phyloP scores from a whole-genome alignment of 1,284 basidiomycete genomes.

The Fomitopsis palustris region DNA sequence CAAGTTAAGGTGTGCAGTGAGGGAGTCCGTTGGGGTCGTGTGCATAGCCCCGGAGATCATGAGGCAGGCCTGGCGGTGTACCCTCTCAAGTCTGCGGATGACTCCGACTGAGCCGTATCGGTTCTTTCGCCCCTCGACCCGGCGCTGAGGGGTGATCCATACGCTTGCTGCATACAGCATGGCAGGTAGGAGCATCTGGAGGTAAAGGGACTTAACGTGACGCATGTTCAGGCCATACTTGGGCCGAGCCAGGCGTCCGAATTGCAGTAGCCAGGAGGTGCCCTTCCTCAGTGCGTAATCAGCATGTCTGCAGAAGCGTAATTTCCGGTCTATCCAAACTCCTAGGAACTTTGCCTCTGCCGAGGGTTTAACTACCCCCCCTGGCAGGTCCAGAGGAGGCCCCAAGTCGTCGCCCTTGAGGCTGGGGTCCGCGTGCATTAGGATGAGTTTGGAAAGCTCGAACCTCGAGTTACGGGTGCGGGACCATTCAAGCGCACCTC shows the following conservation, averaged over 20 bases:
- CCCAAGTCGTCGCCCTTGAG: background rate
- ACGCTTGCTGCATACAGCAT: constrained; percentile 35
- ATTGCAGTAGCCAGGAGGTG: constrained; percentile 15
- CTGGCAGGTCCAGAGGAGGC: background rate
- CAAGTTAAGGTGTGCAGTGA: constrained; percentile 30
- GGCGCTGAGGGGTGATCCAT: constrained; percentile 26
- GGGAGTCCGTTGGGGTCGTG: constrained; percentile 28
- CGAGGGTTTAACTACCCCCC: background rate
- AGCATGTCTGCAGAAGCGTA: constrained; percentile 31
- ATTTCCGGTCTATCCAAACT: constrained; percentile 31
- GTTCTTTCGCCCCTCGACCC: constrained; percentile 5
- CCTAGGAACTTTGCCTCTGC: constrained; percentile 33
- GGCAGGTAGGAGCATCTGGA: constrained; percentile 28
- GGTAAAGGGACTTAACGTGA: constrained; percentile 22
- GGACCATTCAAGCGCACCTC: constrained; percentile 22
- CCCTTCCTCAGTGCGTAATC: no score
- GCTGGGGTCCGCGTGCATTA: background rate
- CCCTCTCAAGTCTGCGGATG: constrained; percentile 11
- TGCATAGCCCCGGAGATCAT: constrained; percentile 32
- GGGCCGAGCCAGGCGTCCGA: constrained; percentile 21
- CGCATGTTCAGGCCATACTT: constrained; percentile 17
- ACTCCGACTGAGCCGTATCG: constrained; percentile 11
- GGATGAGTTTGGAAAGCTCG: background rate
- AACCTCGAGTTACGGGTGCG: constrained; percentile 16
- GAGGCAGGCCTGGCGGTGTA: constrained; percentile 32